Percentiles rank a stretch among this genome's conserved stretches.
These are phyloP conservation scores for Saxophila tyrrhenica DNA, from an alignment of 495 filamentous ascomycete species.

Conservation along the genomic window DNA sequence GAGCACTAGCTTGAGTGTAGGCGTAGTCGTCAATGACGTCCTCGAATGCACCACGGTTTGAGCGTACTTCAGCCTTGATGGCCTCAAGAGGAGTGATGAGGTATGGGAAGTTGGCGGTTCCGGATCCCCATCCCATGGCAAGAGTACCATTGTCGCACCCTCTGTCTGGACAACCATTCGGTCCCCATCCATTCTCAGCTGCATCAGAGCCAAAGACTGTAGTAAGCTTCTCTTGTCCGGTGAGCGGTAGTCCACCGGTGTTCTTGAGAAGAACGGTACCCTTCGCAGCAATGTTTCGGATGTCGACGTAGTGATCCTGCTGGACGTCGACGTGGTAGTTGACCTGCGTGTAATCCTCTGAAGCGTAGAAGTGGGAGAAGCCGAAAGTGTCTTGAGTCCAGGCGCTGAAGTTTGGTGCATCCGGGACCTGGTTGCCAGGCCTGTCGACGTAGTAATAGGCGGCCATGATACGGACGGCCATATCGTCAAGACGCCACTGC, in stretches of 20 bases:
- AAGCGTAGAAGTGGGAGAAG: slow-evolving; percentile 49
- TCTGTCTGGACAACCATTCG: slow-evolving; percentile 73
- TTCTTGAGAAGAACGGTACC: slow-evolving; percentile 90
- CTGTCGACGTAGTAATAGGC: slow-evolving; percentile 84
- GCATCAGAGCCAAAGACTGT: slow-evolving; percentile 84
- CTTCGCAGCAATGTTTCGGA: slow-evolving; percentile 61
- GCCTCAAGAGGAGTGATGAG: slow-evolving; percentile 78
- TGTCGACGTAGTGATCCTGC: slow-evolving; percentile 56
- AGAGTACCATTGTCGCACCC: slow-evolving; percentile 81
- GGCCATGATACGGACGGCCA: slow-evolving; percentile 85
- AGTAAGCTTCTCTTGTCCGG: slow-evolving; percentile 58
- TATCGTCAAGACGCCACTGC: slow-evolving; percentile 85
- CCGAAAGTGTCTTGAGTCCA: slow-evolving; percentile 74
- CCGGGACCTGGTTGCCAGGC: slow-evolving; percentile 47
- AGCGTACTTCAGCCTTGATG: slow-evolving; percentile 59
- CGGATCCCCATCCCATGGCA: slow-evolving; percentile 86
- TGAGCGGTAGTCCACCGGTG: slow-evolving; percentile 62
- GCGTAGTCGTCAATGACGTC: slow-evolving; percentile 69
- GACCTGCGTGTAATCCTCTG: slow-evolving; percentile 52
- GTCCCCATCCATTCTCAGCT: slow-evolving; percentile 62
- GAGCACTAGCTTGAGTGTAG: slow-evolving; percentile 42
- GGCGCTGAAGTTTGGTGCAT: slow-evolving; percentile 64
- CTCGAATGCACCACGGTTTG: slow-evolving; percentile 52
- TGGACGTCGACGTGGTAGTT: slow-evolving; percentile 83
- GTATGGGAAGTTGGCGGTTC: slow-evolving; percentile 84